Evolutionary conservation across 2,329 filamentous ascomycete species (phyloP).

Genomic region (Sporothrix inflata): DNA sequence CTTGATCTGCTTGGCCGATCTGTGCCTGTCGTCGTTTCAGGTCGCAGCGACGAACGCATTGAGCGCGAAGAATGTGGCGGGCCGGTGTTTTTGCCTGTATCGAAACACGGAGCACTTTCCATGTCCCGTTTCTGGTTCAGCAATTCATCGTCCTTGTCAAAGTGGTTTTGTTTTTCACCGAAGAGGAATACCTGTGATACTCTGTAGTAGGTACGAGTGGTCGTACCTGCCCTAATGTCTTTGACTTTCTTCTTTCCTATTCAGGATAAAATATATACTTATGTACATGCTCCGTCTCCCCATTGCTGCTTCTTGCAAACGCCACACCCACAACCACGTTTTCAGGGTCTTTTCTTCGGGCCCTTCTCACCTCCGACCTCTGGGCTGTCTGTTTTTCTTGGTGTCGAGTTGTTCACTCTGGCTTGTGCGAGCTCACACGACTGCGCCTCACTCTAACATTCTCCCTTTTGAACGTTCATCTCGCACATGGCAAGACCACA

Average conservation of each 20-base stretch:
- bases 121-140: neutral
- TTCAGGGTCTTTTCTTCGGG: neutral
- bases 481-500: neutral
- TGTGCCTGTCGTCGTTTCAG: conserved; percentile 19
- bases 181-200: neutral
- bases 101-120: neutral
- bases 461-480: neutral
- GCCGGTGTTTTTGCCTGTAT: neutral
- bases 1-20: conserved; percentile 17
- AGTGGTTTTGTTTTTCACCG: neutral
- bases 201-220: too few species aligned
- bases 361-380: neutral
- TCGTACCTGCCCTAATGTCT: neutral
- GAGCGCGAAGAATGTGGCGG: neutral
- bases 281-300: conserved; percentile 1
- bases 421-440: conserved; percentile 8
- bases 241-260: conserved; percentile 3
- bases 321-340: neutral
- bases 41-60: conserved; percentile 8
- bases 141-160: neutral
- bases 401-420: neutral
- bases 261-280: neutral
- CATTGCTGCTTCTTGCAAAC: neutral
- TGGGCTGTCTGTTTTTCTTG: neutral
- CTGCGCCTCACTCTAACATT: conserved; percentile 1